phyloP scores from a whole-genome alignment of 441 rosid species.

The Geranium incanum region DNA sequence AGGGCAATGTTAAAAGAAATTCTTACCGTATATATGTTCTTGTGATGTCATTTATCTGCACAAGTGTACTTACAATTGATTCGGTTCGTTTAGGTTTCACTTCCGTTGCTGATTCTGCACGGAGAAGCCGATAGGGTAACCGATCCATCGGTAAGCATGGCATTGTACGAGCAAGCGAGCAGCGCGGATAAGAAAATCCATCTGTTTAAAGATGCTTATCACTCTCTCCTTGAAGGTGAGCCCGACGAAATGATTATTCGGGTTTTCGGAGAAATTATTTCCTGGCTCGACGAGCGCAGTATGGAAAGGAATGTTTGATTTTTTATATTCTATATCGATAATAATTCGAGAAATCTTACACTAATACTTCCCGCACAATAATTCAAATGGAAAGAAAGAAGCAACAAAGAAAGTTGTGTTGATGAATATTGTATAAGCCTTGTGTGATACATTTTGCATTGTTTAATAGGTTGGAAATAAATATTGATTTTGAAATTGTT shows the following conservation, averaged over 20 bases:
- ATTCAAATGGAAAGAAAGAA: too few species aligned
- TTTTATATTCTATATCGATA: too few species aligned
- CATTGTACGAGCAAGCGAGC: constrained; percentile 65
- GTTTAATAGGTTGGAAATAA: too few species aligned
- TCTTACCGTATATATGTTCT: too few species aligned
- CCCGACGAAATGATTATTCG: constrained; percentile 63
- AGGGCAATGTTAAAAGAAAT: too few species aligned
- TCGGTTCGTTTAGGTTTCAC: constrained; percentile 44
- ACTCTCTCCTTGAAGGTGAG: constrained; percentile 81
- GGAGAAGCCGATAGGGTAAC: constrained; percentile 79
- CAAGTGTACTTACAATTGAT: constrained; percentile 4
- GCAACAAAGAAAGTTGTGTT: too few species aligned
- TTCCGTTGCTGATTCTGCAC: constrained; percentile 70
- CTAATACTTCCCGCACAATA: too few species aligned
- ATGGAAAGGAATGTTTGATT: neutral
- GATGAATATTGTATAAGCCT: too few species aligned
- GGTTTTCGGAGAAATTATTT: constrained; percentile 59
- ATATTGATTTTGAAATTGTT: too few species aligned
- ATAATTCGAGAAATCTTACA: too few species aligned
- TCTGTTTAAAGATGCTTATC: constrained; percentile 57
- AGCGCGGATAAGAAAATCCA: constrained; percentile 63
- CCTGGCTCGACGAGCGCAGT: constrained; percentile 66
- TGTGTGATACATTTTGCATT: too few species aligned
- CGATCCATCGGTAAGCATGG: constrained; percentile 83
- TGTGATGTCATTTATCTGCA: too few species aligned